Evolutionary conservation across 768 basidiomycete species (phyloP), one percentile per base, ranked within the genome.

Genomic region (Auricularia auricula-judae): DNA sequence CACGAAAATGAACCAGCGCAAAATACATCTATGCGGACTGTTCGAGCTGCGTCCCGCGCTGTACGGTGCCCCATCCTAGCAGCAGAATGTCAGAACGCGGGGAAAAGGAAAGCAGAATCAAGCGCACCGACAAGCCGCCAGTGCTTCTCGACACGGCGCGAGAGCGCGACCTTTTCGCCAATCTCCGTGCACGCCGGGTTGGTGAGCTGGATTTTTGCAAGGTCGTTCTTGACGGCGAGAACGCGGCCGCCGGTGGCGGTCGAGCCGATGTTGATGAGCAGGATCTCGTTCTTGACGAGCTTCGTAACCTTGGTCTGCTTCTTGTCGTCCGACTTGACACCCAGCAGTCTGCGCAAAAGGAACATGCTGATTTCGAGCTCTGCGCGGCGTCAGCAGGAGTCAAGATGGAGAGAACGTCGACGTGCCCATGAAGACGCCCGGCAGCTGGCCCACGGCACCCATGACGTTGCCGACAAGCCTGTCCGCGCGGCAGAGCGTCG

Each of bases 301-400:
- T 97, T 97, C 63, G 91, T 81, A 29, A 74, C 77, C 76, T 94
- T 99, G 23, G 97, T 97, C 74, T 95, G 92, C 75, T 98, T 99
- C 80, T 95, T 97, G 79, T 98, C 97, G 76, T 98, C 96, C 29
- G 94, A 93, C 76, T 95, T 94, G 67, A 99, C 97, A 73, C 97
- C 96, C n/a, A 98, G 84, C 63, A 98, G 78, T 66, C 97, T 86
- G 66, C 97, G 91, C 39, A 99, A 88, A 36, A 98, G 80, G 87
- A 98, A 99, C 69, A 95, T 80, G 70, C 86, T 90, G 73, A 95
- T 93, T 75, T 95, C 93, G 63, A 95, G 81, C 75, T 95, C 93
- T 92, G 65, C 62, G 29, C 29, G 2, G 29, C 29, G 29, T 29
- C 29, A 67, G 53, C 29, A 61, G n/a, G 5, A 21, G 2, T 29